phyloP scores from a whole-genome alignment of 2,329 filamentous ascomycete genomes.

The Escovopsis sp. region DNA sequence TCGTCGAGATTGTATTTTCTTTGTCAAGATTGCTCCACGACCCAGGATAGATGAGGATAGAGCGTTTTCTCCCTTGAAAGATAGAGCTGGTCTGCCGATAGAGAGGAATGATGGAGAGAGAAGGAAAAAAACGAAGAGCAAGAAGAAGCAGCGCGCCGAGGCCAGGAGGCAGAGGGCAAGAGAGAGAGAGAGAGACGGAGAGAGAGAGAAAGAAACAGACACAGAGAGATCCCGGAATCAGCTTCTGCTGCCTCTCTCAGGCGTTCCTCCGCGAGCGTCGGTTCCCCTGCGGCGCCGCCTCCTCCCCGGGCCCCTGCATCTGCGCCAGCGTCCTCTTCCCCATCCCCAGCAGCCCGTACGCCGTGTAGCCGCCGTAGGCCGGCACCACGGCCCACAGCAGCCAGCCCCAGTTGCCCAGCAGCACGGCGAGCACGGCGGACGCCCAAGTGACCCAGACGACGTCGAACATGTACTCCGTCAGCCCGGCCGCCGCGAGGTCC shows the following conservation, averaged over 20 bases:
- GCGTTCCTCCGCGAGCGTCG: constrained; percentile 40
- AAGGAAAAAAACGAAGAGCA: too few species aligned
- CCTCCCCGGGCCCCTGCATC: constrained; percentile 17
- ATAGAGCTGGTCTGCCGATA: too few species aligned
- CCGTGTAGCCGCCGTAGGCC: constrained; percentile 39
- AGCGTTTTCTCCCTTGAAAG: neutral
- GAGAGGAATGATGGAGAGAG: constrained; percentile 2
- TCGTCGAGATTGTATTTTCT: too few species aligned
- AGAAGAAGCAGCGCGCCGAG: too few species aligned
- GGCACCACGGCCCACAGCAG: constrained; percentile 39
- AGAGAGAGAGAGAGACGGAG: too few species aligned
- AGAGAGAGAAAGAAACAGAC: neutral
- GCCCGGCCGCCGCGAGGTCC: constrained; percentile 69
- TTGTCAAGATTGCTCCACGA: neutral
- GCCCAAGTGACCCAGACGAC: constrained; percentile 89
- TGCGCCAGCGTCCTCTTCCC: constrained; percentile 37
- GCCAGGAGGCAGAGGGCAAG: too few species aligned
- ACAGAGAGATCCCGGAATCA: neutral
- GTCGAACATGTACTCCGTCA: constrained; percentile 98
- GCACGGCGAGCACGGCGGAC: constrained; percentile 51
- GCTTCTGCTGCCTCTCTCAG: constrained; percentile 11
- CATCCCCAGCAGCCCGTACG: constrained; percentile 35
- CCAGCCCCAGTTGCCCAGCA: constrained; percentile 69
- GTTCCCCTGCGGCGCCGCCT: constrained; percentile 27
- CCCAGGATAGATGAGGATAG: constrained; percentile 2